Base-by-base conservation (phyloP, 129 eudicot genomes). In the Cynara cardunculus region DNA sequence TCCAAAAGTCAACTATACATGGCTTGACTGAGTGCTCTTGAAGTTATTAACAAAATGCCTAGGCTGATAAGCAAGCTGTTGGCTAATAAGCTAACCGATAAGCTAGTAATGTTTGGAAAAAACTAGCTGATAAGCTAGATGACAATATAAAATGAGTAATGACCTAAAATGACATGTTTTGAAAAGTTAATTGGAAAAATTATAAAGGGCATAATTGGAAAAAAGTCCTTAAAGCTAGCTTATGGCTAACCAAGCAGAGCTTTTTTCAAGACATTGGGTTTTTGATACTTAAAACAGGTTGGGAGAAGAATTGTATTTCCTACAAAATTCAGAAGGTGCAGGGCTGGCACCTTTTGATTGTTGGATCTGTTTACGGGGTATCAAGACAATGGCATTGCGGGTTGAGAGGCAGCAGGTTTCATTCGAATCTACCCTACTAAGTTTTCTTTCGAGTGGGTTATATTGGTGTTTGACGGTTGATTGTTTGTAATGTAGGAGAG, bases 321-420 rank as follows among this genome's bases (percentile, higher is more conserved):
- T 93, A 84, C 99, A 96, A 88, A 96, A 92, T 87, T 93, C 98
- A 9, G 98, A 96, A 81, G 99, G 99, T 24, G 76, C 98, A 4
- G 98, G 95, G 24, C 82, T 96, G 76, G 97, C 99, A 37, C 97
- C 99, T 69, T 96, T 96, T 72, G 99, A 96, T 86, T 96, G 99
- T 82, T 96, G 99, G 98, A 79, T 96, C 53, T 92, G 99, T 80
- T 87, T 96, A 86, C 88, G 98, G 41, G 99, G 99, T 74, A 91
- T 96, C 77, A 96, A 96, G 83, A 96, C 99, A 34, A 92, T 96
- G 99, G 98, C 92, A 19, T 87, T 96, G 62, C 98, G 98, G 56
- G 90, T 96, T 22, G 99, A 96, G 81, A 96, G 88, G 88, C 99
- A 96, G 88, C 97, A 96, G 91, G 99, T 92, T 79, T 35, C 27